Percentiles rank a stretch among this genome's conserved stretches.
Conservation (phyloP, 495 filamentous ascomycete species). For the Cercophora scortea region DNA sequence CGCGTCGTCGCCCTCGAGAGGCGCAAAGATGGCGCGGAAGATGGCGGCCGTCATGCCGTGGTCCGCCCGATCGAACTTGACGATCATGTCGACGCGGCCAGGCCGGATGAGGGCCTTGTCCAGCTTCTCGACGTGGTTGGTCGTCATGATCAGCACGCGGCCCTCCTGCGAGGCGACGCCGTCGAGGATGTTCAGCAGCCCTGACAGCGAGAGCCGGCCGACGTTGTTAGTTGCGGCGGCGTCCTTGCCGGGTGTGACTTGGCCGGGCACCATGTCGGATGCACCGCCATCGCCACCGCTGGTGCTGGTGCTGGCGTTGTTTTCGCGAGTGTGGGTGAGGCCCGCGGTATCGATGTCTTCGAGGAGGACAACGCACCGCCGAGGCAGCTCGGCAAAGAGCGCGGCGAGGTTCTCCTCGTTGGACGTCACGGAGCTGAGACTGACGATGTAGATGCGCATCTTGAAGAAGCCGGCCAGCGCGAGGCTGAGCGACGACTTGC, state of each 20-base stretch:
- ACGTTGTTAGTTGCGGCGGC: conserved; percentile 6
- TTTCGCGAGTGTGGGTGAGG: conserved; percentile 53
- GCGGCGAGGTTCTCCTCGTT: conserved; percentile 64
- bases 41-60: conserved; percentile 36
- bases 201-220: conserved; percentile 62
- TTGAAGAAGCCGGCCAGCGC: conserved; percentile 66
- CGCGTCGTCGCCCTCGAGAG: conserved; percentile 34
- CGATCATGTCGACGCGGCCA: conserved; percentile 68
- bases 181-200: conserved; percentile 71
- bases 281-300: conserved; percentile 5
- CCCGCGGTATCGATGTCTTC: conserved; percentile 69
- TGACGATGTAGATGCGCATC: conserved; percentile 63
- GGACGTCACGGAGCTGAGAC: conserved; percentile 52
- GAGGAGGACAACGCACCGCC: conserved; percentile 61
- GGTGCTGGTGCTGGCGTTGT: conserved; percentile 8
- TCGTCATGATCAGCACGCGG: conserved; percentile 77
- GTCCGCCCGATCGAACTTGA: conserved; percentile 53
- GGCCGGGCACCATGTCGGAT: conserved; percentile 17
- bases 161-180: conserved; percentile 74
- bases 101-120: conserved; percentile 70
- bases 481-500: conserved; percentile 53
- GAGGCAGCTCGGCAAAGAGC: conserved; percentile 62
- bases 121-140: conserved; percentile 69
- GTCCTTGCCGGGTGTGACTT: conserved; percentile 15
- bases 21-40: conserved; percentile 41